Conservation (phyloP, 2,329 filamentous ascomycete species). For the Chaetomium olivaceum region DNA sequence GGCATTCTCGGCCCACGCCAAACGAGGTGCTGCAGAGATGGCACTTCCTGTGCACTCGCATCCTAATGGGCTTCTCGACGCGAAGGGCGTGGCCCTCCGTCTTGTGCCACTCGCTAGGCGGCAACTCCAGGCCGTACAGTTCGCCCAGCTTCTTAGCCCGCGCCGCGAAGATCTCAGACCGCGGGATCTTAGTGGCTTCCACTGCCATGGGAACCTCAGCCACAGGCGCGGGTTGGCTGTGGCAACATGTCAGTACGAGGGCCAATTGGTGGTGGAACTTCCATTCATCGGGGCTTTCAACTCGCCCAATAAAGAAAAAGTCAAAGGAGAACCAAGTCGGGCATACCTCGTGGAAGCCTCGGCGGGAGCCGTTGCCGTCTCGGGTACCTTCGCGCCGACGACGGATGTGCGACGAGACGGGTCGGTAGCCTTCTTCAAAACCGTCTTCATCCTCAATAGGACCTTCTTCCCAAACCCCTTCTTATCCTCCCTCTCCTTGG, state of each 20-base stretch:
- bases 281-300: background rate
- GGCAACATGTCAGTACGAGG: slow-evolving; percentile 12
- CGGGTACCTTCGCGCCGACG: slow-evolving; percentile 24
- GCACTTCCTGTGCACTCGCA: slow-evolving; percentile 77
- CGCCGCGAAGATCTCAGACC: slow-evolving; percentile 56
- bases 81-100: slow-evolving; percentile 59
- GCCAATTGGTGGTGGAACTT: background rate
- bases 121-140: slow-evolving; percentile 57
- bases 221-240: slow-evolving; percentile 23
- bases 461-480: slow-evolving; percentile 52
- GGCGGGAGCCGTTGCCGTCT: slow-evolving; percentile 24
- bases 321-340: background rate
- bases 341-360: slow-evolving; percentile 27
- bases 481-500: slow-evolving; percentile 45
- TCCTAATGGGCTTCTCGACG: slow-evolving; percentile 73
- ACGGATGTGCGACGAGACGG: slow-evolving; percentile 29
- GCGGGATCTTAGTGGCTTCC: slow-evolving; percentile 44
- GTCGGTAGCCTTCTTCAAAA: slow-evolving; percentile 48
- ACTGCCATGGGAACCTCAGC: slow-evolving; percentile 22
- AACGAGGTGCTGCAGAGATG: slow-evolving; percentile 79
- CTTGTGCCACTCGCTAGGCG: slow-evolving; percentile 54
- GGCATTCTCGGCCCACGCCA: slow-evolving; percentile 70
- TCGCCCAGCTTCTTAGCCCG: slow-evolving; percentile 57
- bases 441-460: slow-evolving; percentile 52
- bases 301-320: background rate